Conservation (phyloP, 345 rosid species). For the Passiflora organensis region DNA sequence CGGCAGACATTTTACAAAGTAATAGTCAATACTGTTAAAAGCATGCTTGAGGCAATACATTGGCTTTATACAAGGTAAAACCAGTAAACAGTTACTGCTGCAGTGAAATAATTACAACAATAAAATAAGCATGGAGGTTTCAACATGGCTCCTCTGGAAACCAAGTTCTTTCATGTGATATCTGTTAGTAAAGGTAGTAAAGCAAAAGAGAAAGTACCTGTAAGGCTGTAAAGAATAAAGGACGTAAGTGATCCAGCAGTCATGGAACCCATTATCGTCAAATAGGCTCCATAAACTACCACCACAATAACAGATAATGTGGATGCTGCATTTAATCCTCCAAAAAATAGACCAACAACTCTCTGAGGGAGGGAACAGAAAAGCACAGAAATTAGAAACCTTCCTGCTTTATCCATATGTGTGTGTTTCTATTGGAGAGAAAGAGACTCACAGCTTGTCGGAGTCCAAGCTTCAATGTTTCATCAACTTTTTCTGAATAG, state of each 20-base stretch:
- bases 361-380: constrained; percentile 32
- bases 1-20: background rate
- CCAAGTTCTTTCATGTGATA: background rate
- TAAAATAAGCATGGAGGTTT: no score
- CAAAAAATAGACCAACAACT: constrained; percentile 67
- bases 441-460: constrained; percentile 69
- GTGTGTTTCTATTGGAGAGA: background rate
- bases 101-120: no score
- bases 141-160: background rate
- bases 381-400: background rate
- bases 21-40: background rate
- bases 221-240: constrained; percentile 92
- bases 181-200: background rate
- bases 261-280: constrained; percentile 78
- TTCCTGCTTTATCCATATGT: background rate
- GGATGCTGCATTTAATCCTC: constrained; percentile 83
- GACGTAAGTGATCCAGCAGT: constrained; percentile 89
- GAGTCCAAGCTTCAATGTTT: constrained; percentile 78
- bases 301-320: constrained; percentile 73
- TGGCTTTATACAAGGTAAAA: background rate
- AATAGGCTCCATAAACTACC: constrained; percentile 81
- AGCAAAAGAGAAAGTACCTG: constrained; percentile 47
- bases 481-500: constrained; percentile 81
- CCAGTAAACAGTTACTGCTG: no score
- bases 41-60: background rate